phyloP scores from a whole-genome alignment of 2,329 filamentous ascomycete genomes.

The Teratosphaeria pseudoeucalypti region DNA sequence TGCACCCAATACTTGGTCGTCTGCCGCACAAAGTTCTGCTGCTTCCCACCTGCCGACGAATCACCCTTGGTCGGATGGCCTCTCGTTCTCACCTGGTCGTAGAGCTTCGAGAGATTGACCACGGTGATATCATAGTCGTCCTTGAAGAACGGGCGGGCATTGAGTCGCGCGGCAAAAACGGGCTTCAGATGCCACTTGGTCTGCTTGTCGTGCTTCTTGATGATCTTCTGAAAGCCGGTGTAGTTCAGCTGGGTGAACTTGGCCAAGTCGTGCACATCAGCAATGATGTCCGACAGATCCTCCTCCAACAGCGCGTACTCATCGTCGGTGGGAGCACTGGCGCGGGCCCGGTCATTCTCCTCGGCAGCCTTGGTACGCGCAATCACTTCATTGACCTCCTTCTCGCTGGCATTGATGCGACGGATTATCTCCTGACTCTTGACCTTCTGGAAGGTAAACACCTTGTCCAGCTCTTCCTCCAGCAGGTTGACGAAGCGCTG shows the following conservation, averaged over 20 bases:
- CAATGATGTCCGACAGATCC: conserved; percentile 93
- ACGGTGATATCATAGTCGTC: conserved; percentile 97
- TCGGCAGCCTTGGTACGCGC: conserved; percentile 48
- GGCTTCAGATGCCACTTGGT: conserved; percentile 88
- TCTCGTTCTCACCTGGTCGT: conserved; percentile 85
- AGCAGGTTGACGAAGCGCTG: conserved; percentile 75
- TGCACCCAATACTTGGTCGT: conserved; percentile 99
- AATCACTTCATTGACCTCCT: conserved; percentile 82
- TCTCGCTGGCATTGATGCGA: conserved; percentile 76
- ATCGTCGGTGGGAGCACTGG: conserved; percentile 60
- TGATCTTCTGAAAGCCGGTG: conserved; percentile 98
- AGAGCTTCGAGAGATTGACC: conserved; percentile 86
- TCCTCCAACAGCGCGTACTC: conserved; percentile 92
- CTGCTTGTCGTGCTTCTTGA: conserved; percentile 97
- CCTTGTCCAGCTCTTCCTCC: conserved; percentile 90
- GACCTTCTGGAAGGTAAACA: conserved; percentile 93
- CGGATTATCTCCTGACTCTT: conserved; percentile 94
- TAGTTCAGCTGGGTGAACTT: conserved; percentile 99
- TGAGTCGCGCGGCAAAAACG: conserved; percentile 88
- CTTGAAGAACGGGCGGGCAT: conserved; percentile 96
- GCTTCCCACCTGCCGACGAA: conserved; percentile 76
- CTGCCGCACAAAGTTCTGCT: conserved; percentile 92
- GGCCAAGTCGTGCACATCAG: conserved; percentile 92
- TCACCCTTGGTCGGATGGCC: conserved; percentile 90
- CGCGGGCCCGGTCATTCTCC: conserved; percentile 29